phyloP scores from a whole-genome alignment of 805 yeast genomes.

The Tetrapisispora taiwanensis region DNA sequence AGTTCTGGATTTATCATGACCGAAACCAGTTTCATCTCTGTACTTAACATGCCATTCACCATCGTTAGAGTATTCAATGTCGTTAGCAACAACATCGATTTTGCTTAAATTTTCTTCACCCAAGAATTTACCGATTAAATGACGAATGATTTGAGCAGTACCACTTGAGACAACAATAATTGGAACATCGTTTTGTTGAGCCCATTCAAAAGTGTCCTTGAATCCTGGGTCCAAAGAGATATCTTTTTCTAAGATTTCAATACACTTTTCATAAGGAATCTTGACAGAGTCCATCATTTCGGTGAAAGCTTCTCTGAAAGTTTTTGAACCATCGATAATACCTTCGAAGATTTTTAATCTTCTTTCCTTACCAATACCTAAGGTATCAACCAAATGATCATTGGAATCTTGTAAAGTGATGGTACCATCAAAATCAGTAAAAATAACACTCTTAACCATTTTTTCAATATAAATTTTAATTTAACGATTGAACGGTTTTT shows the following conservation, averaged over 20 bases:
- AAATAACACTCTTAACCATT: slow-evolving; percentile 61
- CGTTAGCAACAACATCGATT: slow-evolving; percentile 77
- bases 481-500: not conserved
- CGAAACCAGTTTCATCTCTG: slow-evolving; percentile 78
- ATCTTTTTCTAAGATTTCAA: slow-evolving; percentile 54
- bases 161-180: slow-evolving; percentile 85
- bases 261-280: slow-evolving; percentile 73
- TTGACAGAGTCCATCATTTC: slow-evolving; percentile 74
- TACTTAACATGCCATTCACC: slow-evolving; percentile 76
- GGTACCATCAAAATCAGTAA: slow-evolving; percentile 98
- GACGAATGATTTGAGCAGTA: slow-evolving; percentile 83
- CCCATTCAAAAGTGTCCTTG: slow-evolving; percentile 70
- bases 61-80: slow-evolving; percentile 45
- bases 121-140: slow-evolving; percentile 60
- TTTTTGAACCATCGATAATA: slow-evolving; percentile 55
- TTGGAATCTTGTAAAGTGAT: slow-evolving; percentile 92
- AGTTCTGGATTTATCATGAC: slow-evolving; percentile 88
- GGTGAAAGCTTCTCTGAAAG: slow-evolving; percentile 75
- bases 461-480: not conserved
- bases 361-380: slow-evolving; percentile 71
- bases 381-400: slow-evolving; percentile 77
- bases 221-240: slow-evolving; percentile 87
- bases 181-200: slow-evolving; percentile 61
- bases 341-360: slow-evolving; percentile 61
- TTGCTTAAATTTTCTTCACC: slow-evolving; percentile 65